These are phyloP conservation scores for Exidia glandulosa DNA, from an alignment of 768 basidiomycete species.

Conservation along the genomic window DNA sequence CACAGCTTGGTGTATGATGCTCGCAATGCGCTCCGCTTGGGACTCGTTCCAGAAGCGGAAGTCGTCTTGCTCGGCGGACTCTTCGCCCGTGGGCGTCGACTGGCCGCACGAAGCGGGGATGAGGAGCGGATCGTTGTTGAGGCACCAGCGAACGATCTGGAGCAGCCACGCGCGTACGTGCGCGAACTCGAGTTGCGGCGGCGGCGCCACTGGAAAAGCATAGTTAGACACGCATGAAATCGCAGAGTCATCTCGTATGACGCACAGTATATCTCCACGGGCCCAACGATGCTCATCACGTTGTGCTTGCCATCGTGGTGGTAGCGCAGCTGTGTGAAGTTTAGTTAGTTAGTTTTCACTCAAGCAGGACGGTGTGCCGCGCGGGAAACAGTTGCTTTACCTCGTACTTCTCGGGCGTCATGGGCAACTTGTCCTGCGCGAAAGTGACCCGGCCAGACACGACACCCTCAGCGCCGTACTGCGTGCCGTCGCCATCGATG, in stretches of 20 bases:
- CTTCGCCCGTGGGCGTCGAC: slow-evolving; percentile 12
- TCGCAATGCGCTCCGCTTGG: slow-evolving; percentile 84
- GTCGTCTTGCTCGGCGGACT: slow-evolving; percentile 69
- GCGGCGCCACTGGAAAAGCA: slow-evolving; percentile 50
- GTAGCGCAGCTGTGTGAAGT: slow-evolving; percentile 52
- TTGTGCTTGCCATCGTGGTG: slow-evolving; percentile 98
- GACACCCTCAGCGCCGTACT: slow-evolving; percentile 17
- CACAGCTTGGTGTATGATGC: slow-evolving; percentile 70
- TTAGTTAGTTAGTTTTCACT: neutral
- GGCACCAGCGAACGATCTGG: slow-evolving; percentile 72
- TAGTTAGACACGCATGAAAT: slow-evolving; percentile 2
- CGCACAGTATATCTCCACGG: slow-evolving; percentile 83
- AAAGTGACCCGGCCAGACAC: slow-evolving; percentile 57
- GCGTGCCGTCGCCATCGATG: slow-evolving; percentile 30
- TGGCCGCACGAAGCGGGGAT: slow-evolving; percentile 39
- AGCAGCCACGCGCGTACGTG: slow-evolving; percentile 57
- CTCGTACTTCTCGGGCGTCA: slow-evolving; percentile 82
- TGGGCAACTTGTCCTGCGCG: slow-evolving; percentile 69
- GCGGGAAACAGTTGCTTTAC: slow-evolving; percentile 35
- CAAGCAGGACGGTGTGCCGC: neutral
- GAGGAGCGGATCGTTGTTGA: slow-evolving; percentile 76
- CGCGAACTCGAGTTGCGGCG: slow-evolving; percentile 47
- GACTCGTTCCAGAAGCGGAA: slow-evolving; percentile 87
- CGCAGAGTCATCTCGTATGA: neutral
- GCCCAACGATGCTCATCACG: slow-evolving; percentile 77